Conservation (phyloP, 768 basidiomycete genomes). For the Lentinula raphanica region DNA sequence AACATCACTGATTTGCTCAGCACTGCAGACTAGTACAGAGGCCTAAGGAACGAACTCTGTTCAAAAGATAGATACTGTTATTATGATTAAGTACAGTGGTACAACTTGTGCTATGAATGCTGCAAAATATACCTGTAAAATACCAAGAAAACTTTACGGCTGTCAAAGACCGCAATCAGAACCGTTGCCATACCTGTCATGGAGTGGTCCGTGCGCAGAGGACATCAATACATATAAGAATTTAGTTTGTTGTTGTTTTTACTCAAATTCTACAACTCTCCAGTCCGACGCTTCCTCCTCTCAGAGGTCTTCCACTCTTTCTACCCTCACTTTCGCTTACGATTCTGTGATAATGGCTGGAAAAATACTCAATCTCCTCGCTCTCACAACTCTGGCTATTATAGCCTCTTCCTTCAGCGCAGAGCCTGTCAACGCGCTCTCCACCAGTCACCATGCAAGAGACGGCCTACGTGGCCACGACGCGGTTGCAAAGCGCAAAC, state of each 20-base stretch:
- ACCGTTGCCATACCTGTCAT: not conserved
- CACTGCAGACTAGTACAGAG: too few relatives aligned
- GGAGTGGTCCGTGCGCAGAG: conserved; percentile 8
- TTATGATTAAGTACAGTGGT: too few relatives aligned
- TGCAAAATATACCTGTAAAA: too few relatives aligned
- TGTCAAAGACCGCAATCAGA: not conserved
- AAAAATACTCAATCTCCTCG: conserved; percentile 54
- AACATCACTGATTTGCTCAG: too few relatives aligned
- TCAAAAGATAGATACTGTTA: too few relatives aligned
- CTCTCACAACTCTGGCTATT: conserved; percentile 54
- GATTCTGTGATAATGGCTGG: conserved; percentile 36
- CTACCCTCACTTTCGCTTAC: conserved; percentile 12
- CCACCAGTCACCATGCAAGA: conserved; percentile 40
- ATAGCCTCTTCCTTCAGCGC: conserved; percentile 45
- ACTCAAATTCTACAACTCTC: conserved; percentile 17
- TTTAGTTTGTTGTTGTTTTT: conserved; percentile 14
- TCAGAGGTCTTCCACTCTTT: conserved; percentile 16
- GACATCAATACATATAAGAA: not conserved
- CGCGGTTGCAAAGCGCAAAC: conserved; percentile 47
- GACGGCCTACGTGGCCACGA: conserved; percentile 39
- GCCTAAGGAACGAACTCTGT: too few relatives aligned
- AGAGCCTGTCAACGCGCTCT: conserved; percentile 48
- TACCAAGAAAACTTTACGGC: too few relatives aligned
- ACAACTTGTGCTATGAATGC: too few relatives aligned
- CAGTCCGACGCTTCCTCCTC: conserved; percentile 16